Percentiles rank a stretch among this genome's conserved stretches.
Evolutionary conservation across 2,329 filamentous ascomycete genomes (phyloP).

Genomic region (Bretziella fagacearum): DNA sequence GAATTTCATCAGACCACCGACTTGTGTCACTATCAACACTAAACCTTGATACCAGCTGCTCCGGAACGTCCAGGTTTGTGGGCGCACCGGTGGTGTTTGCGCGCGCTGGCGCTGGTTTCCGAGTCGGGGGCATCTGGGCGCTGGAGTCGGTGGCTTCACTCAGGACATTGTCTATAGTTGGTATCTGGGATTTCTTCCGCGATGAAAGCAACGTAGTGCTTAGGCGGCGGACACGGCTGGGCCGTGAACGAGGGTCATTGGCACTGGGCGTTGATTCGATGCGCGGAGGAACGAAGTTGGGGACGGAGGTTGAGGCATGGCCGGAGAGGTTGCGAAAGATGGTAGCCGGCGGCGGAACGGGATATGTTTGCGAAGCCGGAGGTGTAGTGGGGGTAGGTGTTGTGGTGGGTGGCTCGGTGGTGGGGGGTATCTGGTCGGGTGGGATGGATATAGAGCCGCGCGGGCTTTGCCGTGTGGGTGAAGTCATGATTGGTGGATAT

Average conservation of each 20-base stretch:
- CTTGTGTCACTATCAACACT: neutral
- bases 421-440: neutral
- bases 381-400: neutral
- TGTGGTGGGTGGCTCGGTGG: neutral
- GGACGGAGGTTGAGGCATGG: neutral
- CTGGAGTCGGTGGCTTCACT: no score
- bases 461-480: neutral
- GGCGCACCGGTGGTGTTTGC: no score
- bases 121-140: no score
- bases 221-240: neutral
- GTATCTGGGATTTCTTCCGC: neutral
- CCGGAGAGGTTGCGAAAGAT: neutral
- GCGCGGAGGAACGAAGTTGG: constrained; percentile 3
- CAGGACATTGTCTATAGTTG: no score
- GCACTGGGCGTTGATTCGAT: constrained; percentile 2
- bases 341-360: neutral
- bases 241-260: neutral
- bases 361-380: no score
- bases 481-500: neutral
- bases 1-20: constrained; percentile 14
- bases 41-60: no score
- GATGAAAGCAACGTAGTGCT: neutral
- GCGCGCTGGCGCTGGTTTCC: no score
- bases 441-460: neutral
- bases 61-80: no score